These are phyloP conservation scores for Piedraia hortae DNA, from an alignment of 2,329 filamentous ascomycete species.

Conservation along the genomic window DNA sequence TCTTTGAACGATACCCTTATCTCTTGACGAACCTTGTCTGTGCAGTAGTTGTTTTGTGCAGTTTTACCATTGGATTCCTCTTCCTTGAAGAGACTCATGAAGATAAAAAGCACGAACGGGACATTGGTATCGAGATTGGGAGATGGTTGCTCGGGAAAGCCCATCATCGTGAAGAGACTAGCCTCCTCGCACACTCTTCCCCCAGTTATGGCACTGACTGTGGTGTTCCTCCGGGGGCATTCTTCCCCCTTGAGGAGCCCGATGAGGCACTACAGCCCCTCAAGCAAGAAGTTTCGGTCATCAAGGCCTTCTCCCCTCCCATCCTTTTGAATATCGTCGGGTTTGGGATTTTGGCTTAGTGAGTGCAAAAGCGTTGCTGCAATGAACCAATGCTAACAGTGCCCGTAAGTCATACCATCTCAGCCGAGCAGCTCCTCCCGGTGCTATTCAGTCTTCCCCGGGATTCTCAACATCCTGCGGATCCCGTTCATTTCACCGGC, in stretches of 20 bases:
- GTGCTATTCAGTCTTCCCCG: constrained; percentile 62
- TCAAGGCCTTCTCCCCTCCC: constrained; percentile 52
- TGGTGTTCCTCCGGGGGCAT: no score
- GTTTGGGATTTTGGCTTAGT: constrained; percentile 87
- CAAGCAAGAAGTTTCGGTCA: constrained; percentile 9
- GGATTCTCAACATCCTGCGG: constrained; percentile 20
- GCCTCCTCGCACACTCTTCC: no score
- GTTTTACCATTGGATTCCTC: constrained; percentile 50
- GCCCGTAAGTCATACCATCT: constrained; percentile 60
- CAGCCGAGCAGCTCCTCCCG: constrained; percentile 78
- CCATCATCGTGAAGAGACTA: no score
- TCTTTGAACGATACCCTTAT: constrained; percentile 75
- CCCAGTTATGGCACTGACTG: no score
- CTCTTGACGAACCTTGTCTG: constrained; percentile 81
- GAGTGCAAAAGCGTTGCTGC: constrained; percentile 20
- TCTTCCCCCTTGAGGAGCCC: constrained; percentile 1
- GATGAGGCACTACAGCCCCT: neutral
- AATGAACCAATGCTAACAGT: constrained; percentile 1
- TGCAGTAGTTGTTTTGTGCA: constrained; percentile 45
- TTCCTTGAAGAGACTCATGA: constrained; percentile 89
- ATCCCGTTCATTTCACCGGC: constrained; percentile 66
- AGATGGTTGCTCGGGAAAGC: constrained; percentile 41
- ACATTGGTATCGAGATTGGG: constrained; percentile 51
- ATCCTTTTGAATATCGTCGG: constrained; percentile 69
- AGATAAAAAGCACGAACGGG: constrained; percentile 46